Base-by-base conservation (phyloP, 306 rosid genomes). In the Hippophae rhamnoides region DNA sequence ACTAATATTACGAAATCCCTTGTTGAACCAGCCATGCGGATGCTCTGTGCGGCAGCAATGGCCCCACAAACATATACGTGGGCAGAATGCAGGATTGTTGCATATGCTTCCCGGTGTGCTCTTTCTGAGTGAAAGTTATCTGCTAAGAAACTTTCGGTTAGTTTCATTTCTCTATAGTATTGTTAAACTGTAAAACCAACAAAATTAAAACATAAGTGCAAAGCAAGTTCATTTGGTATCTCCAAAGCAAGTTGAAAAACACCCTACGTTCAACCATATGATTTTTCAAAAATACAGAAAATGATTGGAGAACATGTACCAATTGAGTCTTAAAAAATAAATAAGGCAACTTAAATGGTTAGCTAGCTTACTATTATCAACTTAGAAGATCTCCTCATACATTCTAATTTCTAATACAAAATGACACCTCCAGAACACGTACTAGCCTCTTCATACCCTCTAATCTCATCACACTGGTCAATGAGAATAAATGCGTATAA, bases 11-110 rank as follows among this genome's bases (percentile, higher is more conserved):
- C 86, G 18, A 89, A 85, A 79, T 89, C 97, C 12, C 97, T 81
- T 1, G 87, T 85, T 43, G 97, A 89, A 66, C 95, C 95, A 44
- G 95, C 69, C 94, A 85, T 85, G 58, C 90, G 88, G 65, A 89
- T 89, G 65, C 97, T 89, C 69, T 85, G 95, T 66, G 95, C 95
- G 25, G 94, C 90, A 25, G 89, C 54, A 52, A 85, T 89, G 60
- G 97, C 97, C 57, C 97, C 95, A 26, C 97, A 89, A 54, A 89
- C 97, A 62, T 89, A 89, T n/a, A 81, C 14, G 23, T 85, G 74
- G 9, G 95, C 97, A 40, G 97, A 85, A 75, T 89, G 97, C 60
- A 89, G 78, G 74, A 89, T 89, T 57, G 97, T 89, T 53, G 97
- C 97, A 66, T 83, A 89, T 47, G 97, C 97, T 81, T 89, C 95